Conservation (phyloP, 176 grass and related monocot genomes). For the Musa troglodytarum region DNA sequence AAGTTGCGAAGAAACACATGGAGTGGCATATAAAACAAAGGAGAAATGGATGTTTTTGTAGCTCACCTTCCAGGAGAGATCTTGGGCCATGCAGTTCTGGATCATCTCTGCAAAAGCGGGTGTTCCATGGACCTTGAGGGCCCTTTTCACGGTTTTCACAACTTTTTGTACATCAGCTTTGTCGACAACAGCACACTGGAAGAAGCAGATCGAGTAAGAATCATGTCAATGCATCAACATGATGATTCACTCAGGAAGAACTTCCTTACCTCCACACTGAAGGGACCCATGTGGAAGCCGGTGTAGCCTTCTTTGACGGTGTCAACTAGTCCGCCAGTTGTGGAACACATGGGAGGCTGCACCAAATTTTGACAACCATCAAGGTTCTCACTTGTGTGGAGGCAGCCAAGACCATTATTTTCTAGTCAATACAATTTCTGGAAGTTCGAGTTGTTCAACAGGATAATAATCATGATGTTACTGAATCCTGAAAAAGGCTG, state of each 20-base stretch:
- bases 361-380: not conserved
- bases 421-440: no score
- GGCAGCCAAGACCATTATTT: not conserved
- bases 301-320: constrained; percentile 76
- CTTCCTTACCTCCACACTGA: constrained; percentile 53
- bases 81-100: constrained; percentile 83
- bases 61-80: constrained; percentile 94
- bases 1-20: no score
- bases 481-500: not conserved
- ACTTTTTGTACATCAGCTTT: constrained; percentile 57
- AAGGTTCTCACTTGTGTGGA: not conserved
- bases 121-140: constrained; percentile 52
- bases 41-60: not conserved
- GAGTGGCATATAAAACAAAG: not conserved
- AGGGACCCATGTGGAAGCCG: constrained; percentile 81
- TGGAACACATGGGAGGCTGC: constrained; percentile 53
- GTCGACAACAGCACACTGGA: constrained; percentile 53
- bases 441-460: no score
- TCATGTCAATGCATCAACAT: not conserved
- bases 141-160: constrained; percentile 48
- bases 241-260: not conserved
- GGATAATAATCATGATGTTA: no score
- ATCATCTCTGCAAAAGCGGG: constrained; percentile 55
- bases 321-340: constrained; percentile 85
- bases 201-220: not conserved